Base-by-base conservation (phyloP, 768 basidiomycete species). In the Saitozyma podzolica region DNA sequence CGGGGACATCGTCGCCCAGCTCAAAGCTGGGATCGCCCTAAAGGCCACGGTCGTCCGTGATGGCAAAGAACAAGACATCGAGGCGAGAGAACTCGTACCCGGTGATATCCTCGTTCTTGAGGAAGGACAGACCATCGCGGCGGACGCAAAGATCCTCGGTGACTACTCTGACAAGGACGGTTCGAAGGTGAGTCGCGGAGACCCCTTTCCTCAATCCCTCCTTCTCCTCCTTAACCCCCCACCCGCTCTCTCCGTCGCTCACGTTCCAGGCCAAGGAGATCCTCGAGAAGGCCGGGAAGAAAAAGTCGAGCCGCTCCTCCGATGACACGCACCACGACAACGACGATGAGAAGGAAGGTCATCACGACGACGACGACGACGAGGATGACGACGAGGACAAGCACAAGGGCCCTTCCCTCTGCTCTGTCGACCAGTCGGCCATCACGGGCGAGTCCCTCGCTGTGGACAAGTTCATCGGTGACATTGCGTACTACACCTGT, bases 371-470 rank as follows among this genome's bases (percentile, higher is more conserved):
- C 17, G 67, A 74, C 5, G 60, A 74, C 19, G 29, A n/a, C n/a
- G n/a, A n/a, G n/a, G 69, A 80, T 40, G 76, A 80, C 20, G 77
- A 80, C 19, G 72, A 74, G 20, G 73, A 76, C 17, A 67, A 64
- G 1, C 72, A 82, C 63, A 82, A 80, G 40, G 83, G 83, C 8
- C 82, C 84, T 5, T 78, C 79, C 9, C 54, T 84, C 47, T 72
- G 76, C 62, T 78, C 81, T 14, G 81, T 82, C 41, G 83, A 84
- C 65, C 83, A 84, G 56, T 80, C 79, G 40, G 82, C 82, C 14
- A 83, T 83, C 54, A 83, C 83, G 0, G 83, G 83, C 40, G 83
- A 84, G 67, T 81, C 80, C 17, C 78, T 84, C 13, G 82, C 83
- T 10, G 81, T 82, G 20, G 83, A 84, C 67, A 84, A 84, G 65